These are phyloP conservation scores for Asterophora parasitica DNA, from an alignment of 768 basidiomycete species.

Conservation along the genomic window DNA sequence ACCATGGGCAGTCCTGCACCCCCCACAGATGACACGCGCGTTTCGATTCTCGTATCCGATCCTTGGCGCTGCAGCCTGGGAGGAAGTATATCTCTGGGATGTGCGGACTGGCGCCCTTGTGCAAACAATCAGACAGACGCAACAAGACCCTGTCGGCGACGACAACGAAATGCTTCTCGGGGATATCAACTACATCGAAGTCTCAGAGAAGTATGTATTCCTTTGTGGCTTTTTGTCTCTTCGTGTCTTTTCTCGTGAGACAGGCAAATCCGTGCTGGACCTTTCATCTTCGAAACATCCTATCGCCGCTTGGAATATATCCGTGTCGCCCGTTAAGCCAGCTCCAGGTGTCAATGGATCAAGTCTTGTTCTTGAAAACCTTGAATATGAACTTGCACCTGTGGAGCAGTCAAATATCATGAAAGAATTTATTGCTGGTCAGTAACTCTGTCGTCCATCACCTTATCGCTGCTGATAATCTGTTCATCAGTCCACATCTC, in stretches of 20 bases:
- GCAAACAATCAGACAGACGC: conserved; percentile 42
- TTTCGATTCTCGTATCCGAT: conserved; percentile 68
- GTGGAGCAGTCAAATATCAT: conserved; percentile 14
- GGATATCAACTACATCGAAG: conserved; percentile 59
- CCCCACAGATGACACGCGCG: conserved; percentile 43
- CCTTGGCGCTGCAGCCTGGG: conserved; percentile 44
- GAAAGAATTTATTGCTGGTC: conserved; percentile 47
- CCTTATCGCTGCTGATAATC: not conserved
- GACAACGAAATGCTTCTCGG: conserved; percentile 22
- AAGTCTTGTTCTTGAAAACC: conserved; percentile 5
- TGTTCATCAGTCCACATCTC: conserved; percentile 40
- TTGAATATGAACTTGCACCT: not conserved
- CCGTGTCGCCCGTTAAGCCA: conserved; percentile 15
- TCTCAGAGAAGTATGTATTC: conserved; percentile 53
- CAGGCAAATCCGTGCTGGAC: conserved; percentile 40
- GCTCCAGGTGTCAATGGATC: not conserved
- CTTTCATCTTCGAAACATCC: conserved; percentile 31
- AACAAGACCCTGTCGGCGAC: conserved; percentile 13
- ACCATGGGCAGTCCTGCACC: conserved; percentile 54
- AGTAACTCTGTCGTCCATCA: conserved; percentile 5
- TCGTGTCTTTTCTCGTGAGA: conserved; percentile 49
- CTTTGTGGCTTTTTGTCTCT: conserved; percentile 47
- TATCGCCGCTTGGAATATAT: conserved; percentile 32
- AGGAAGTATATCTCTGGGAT: conserved; percentile 58
- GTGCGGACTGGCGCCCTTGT: conserved; percentile 45